These are phyloP conservation scores for Pyrenophora seminiperda DNA, from an alignment of 2,329 filamentous ascomycete species.

Conservation along the genomic window DNA sequence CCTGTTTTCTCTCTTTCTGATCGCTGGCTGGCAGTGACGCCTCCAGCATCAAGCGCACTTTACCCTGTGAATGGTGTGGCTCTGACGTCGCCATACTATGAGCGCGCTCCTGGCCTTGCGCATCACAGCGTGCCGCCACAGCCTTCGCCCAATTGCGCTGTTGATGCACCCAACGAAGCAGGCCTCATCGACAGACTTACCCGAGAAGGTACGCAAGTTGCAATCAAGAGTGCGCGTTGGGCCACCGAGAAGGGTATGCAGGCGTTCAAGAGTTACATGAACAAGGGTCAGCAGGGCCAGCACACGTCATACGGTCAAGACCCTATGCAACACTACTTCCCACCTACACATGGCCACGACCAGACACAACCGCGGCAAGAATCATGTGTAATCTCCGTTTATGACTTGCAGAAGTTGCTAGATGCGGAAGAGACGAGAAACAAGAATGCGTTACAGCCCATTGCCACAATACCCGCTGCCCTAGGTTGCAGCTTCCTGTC, in stretches of 20 bases:
- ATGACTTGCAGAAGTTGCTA: slow-evolving; percentile 69
- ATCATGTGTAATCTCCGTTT: slow-evolving; percentile 73
- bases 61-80: slow-evolving; percentile 71
- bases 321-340: slow-evolving; percentile 64
- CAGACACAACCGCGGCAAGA: slow-evolving; percentile 60
- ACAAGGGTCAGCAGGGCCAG: slow-evolving; percentile 47
- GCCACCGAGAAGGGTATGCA: slow-evolving; percentile 77
- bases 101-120: slow-evolving; percentile 60
- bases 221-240: slow-evolving; percentile 76
- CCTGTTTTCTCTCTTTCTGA: slow-evolving; percentile 72
- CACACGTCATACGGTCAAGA: slow-evolving; percentile 34
- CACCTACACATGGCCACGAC: slow-evolving; percentile 74
- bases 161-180: slow-evolving; percentile 74
- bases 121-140: slow-evolving; percentile 71
- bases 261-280: slow-evolving; percentile 83
- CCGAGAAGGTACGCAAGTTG: slow-evolving; percentile 77
- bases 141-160: slow-evolving; percentile 67
- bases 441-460: slow-evolving; percentile 61
- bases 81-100: slow-evolving; percentile 57
- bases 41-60: slow-evolving; percentile 72
- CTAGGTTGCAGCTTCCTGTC: slow-evolving; percentile 82
- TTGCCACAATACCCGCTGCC: slow-evolving; percentile 72
- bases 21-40: slow-evolving; percentile 79
- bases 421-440: slow-evolving; percentile 54
- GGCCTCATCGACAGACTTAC: slow-evolving; percentile 77